Percentiles rank a stretch among this genome's conserved stretches.
These are phyloP conservation scores for thale cress (Arabidopsis thaliana) DNA, from an alignment of 345 rosid species.

Conservation along the genomic window TAIR10.1 NC_003071.7:11186501-11187000, in stretches of 20 bases:
- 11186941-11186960: slow-evolving; percentile 10
- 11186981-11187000: neutral
- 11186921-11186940: slow-evolving; percentile 6
- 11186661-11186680: slow-evolving; percentile 17
- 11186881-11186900: slow-evolving; percentile 77
- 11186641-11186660: slow-evolving; percentile 5
- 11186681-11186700: slow-evolving; percentile 77
- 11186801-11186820: slow-evolving; percentile 56
- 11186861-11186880: slow-evolving; percentile 75
- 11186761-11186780: slow-evolving; percentile 77
- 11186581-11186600: slow-evolving; percentile 83
- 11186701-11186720: slow-evolving; percentile 83
- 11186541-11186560: slow-evolving; percentile 61
- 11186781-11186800: slow-evolving; percentile 64
- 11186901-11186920: slow-evolving; percentile 55
- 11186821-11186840: slow-evolving; percentile 60
- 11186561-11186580: slow-evolving; percentile 80
- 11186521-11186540: slow-evolving; percentile 54
- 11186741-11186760: slow-evolving; percentile 94
- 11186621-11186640: neutral
- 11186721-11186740: slow-evolving; percentile 79
- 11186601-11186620: slow-evolving; percentile 26
- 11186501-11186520: slow-evolving; percentile 42
- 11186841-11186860: slow-evolving; percentile 61
- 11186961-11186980: neutral